A percentile compares a stretch with the other conserved stretches of the same genome.
Evolutionary conservation across 768 basidiomycete species (phyloP).

Genomic region (Podaxis sp.): DNA sequence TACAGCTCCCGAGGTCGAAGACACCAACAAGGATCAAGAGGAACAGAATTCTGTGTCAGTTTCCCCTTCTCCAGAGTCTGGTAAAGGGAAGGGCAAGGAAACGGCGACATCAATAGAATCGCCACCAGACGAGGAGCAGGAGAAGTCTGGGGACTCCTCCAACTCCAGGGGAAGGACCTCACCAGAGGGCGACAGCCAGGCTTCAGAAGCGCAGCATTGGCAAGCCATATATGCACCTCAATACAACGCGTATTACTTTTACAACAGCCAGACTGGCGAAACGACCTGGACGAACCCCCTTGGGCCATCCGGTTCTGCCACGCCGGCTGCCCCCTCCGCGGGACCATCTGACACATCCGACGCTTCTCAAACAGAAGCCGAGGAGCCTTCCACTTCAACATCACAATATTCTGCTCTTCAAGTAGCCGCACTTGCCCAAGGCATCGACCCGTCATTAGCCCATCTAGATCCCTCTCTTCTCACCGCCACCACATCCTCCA

Average conservation of each 20-base stretch:
- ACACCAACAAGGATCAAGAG: background rate
- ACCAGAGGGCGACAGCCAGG: background rate
- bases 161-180: background rate
- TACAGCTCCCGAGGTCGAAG: background rate
- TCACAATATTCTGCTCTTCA: constrained; percentile 53
- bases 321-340: constrained; percentile 14
- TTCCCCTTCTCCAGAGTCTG: background rate
- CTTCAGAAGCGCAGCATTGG: constrained; percentile 43
- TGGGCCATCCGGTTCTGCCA: constrained; percentile 29
- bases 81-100: constrained; percentile 9
- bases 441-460: constrained; percentile 82
- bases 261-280: constrained; percentile 70
- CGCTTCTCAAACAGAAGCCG: constrained; percentile 10
- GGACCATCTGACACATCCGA: constrained; percentile 20
- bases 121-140: background rate
- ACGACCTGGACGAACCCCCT: constrained; percentile 87
- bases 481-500: constrained; percentile 29
- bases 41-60: background rate
- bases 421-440: constrained; percentile 71
- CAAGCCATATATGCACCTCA: constrained; percentile 80
- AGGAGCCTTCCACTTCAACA: constrained; percentile 23
- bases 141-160: background rate
- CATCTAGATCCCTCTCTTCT: constrained; percentile 75
- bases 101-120: background rate
- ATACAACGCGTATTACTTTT: constrained; percentile 85